These are phyloP conservation scores for Picochlorum costavermella DNA, from an alignment of 139 green algal genomes.

Conservation along the genomic window DNA sequence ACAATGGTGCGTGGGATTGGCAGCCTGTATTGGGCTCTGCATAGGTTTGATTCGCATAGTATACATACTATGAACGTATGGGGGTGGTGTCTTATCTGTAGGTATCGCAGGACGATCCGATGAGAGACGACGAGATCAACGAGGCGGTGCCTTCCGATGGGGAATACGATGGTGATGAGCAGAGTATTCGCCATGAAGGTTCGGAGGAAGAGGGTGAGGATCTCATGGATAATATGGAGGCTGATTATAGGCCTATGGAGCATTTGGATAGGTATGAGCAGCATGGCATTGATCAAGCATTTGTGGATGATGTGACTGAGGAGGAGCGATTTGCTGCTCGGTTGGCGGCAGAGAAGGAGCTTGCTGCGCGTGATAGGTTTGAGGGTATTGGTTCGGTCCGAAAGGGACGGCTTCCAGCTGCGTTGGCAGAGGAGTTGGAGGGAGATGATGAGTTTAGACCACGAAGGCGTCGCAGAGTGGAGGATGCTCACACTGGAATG, in stretches of 20 bases:
- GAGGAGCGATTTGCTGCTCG: constrained; percentile 46
- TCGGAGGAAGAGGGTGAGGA: constrained; percentile 75
- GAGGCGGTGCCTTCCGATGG: constrained; percentile 17
- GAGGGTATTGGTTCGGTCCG: constrained; percentile 27
- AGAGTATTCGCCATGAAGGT: constrained; percentile 3
- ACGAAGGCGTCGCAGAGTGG: constrained; percentile 36
- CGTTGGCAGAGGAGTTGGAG: constrained; percentile 38
- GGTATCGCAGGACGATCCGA: too few relatives aligned
- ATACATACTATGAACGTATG: too few relatives aligned
- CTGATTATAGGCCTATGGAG: constrained; percentile 86
- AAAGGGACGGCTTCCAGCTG: constrained; percentile 40
- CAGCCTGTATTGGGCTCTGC: too few relatives aligned
- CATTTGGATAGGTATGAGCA: constrained; percentile 84
- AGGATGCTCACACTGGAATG: constrained; percentile 34
- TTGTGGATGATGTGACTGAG: constrained; percentile 45
- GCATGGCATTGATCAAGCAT: constrained; percentile 70
- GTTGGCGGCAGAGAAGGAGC: constrained; percentile 61
- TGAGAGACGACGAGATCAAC: constrained; percentile 5
- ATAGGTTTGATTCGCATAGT: too few relatives aligned
- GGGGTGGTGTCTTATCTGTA: too few relatives aligned
- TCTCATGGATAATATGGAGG: constrained; percentile 72
- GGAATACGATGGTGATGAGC: constrained; percentile 15
- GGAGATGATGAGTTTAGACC: constrained; percentile 40
- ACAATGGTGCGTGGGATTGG: too few relatives aligned
- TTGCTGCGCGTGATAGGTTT: constrained; percentile 50